These are phyloP conservation scores for Lippia alba DNA, from an alignment of 305 asterid species.

Conservation along the genomic window DNA sequence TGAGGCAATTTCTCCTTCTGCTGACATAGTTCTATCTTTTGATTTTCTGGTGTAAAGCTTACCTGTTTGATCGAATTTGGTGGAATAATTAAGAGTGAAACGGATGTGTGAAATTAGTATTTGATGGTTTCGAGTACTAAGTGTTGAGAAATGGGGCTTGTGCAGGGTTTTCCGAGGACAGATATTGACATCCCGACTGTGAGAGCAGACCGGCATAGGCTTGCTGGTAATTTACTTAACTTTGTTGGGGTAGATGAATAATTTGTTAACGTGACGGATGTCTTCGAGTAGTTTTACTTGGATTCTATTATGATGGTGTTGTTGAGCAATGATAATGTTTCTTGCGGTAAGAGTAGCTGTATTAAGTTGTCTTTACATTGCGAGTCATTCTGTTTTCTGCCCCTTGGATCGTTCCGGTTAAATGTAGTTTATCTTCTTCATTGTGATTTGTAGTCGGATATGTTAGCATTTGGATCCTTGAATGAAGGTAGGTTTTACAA, in stretches of 20 bases:
- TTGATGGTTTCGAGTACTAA: neutral
- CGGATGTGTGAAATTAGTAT: neutral
- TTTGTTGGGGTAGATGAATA: neutral
- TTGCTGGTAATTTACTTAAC: conserved; percentile 60
- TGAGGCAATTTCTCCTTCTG: conserved; percentile 48
- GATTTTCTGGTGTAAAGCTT: neutral
- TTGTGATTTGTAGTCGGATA: neutral
- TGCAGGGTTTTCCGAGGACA: conserved; percentile 93
- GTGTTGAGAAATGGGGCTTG: conserved; percentile 27
- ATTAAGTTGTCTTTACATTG: neutral
- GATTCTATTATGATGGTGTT: conserved; percentile 8
- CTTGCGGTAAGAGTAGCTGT: neutral
- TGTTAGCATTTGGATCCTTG: neutral
- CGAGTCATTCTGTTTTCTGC: no score
- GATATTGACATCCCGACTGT: conserved; percentile 81
- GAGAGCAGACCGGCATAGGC: conserved; percentile 77
- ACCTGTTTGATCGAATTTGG: neutral
- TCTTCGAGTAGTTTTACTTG: neutral
- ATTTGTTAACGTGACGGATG: conserved; percentile 3
- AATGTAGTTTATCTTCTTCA: neutral
- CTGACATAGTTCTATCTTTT: neutral
- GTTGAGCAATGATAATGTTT: neutral
- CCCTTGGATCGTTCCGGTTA: no score
- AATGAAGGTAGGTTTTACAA: neutral
- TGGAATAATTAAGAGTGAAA: conserved; percentile 2